Percentiles rank a stretch among this genome's conserved stretches.
phyloP scores from a whole-genome alignment of 352 stramenopile species.

The Globisporangium lucens region DNA sequence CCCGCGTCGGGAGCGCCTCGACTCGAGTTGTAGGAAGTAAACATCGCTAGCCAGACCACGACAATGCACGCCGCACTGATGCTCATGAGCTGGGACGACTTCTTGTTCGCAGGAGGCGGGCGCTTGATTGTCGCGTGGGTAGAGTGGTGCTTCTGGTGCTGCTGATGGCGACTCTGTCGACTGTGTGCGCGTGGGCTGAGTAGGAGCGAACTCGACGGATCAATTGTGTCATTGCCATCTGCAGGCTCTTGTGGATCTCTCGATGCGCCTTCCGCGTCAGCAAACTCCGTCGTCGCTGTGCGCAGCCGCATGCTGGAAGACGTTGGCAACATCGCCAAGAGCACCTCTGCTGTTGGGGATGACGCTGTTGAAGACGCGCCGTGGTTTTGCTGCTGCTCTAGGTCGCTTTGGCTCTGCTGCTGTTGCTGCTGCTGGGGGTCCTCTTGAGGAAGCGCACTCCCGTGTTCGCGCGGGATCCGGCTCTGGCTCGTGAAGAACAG shows the following conservation, averaged over 20 bases:
- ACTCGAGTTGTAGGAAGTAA: conserved; percentile 58
- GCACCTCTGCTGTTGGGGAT: neutral
- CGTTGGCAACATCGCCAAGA: neutral
- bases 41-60: conserved; percentile 68
- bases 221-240: neutral
- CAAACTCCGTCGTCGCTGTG: conserved; percentile 10
- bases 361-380: neutral
- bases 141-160: neutral
- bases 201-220: conserved; percentile 1
- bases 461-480: conserved; percentile 45
- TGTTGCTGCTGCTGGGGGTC: neutral
- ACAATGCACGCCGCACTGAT: conserved; percentile 37
- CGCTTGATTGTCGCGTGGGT: conserved; percentile 16
- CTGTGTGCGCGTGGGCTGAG: neutral
- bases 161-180: neutral
- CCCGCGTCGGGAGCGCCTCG: conserved; percentile 4
- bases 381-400: neutral
- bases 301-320: neutral
- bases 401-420: neutral
- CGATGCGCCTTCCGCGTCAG: neutral
- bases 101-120: conserved; percentile 14
- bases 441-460: conserved; percentile 34
- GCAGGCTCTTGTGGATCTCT: neutral
- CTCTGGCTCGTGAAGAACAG: conserved; percentile 68
- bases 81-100: conserved; percentile 31